Evolutionary conservation across 192 early-diverging fungal genomes (phyloP), one percentile per base, ranked within the genome.

Genomic region (Coemansia sp.): DNA sequence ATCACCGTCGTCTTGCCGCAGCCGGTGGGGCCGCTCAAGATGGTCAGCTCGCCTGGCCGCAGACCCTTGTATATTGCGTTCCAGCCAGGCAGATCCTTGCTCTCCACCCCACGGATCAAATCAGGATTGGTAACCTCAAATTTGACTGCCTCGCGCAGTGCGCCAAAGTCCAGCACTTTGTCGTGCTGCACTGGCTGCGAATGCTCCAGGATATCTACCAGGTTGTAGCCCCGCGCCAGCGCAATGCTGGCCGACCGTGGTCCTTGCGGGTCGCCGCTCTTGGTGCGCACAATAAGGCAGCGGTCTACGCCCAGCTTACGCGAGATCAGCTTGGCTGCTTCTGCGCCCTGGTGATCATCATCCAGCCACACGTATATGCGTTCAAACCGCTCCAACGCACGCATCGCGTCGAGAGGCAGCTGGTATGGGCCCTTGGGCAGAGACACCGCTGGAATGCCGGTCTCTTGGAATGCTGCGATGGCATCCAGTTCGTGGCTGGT

Each of bases 1-100:
- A 87, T 71, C 6, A 89, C 70, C 0, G 87, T 89, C 1, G 87
- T 89, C 49, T 89, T 89, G 14, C 87, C 87, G 23, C 80, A 76
- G 0, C 87, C 87, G 0, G 87, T 89, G 1, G 86, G 66, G 6
- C 87, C 87, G 31, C 83, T 87, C 36, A 86, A 41, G 31, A 89
- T 83, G 0, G 85, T 85, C 51, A 89, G 61, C 66, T 89, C 87
- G 43, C 87, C 87, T 0, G 79, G 81, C 15, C 87, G 76, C 74
- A 86, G 76, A 0, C 87, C 87, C 63, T 89, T 89, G 26, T 87
- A 64, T 15, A 82, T 61, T 11, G 69, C 44, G 61, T 86, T 87
- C 60, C 83, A 79, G 15, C 71, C 82, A 5, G 83, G 83, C n/a
- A 89, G 58, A 51, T 85, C 83, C 0, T 37, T 82, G 32, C 81